Evolutionary conservation across 169 alveolate genomes (phyloP), one percentile per base, ranked within the genome.

Genomic region (Blepharisma undulans): DNA sequence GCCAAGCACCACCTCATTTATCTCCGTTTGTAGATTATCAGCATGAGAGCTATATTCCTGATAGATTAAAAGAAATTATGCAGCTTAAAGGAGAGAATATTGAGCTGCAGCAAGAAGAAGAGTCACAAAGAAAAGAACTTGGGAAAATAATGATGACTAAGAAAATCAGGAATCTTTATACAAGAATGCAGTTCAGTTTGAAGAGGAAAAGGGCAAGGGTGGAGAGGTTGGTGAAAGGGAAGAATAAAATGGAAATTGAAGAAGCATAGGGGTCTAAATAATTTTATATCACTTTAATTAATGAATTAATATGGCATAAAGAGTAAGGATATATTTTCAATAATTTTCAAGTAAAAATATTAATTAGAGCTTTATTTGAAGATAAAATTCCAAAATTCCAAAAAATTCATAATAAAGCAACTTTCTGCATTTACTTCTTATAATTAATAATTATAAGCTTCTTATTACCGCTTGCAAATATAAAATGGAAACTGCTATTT

Each of bases 1-100:
- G 92, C 86, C 95, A 94, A 76, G 94, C 97, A 25, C 99, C 99
- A 60, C 99, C 99, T 30, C 99, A 99, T 91, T 91, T 99, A 36
- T 98, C 99, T 79, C 99, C 99, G 16, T 99, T 98, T 92, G 96
- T 92, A 60, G 96, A 95, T 84, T 86, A 93, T 66, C 66, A 60
- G 4, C 59, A 85, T 33, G 94, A 94, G 48, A 94, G 95, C 12
- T 93, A 94, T 87, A 71, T 91, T 36, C 96, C 96, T 33, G 90
- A 82, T 0, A 89, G 96, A 87, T 81, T 91, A 48, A 90, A 95
- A 87, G 95, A 95, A 81, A 94, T 94, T 29, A 91, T 92, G 61
- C 72, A 84, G 0, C 72, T 93, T 18, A 94, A 94, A 82, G 96
- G 97, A 16, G 93, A 92, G 48, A 94, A 90, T 27, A 61, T 78